Evolutionary conservation across 441 rosid genomes (phyloP), one percentile per base, ranked within the genome.

Genomic region (Gossypium aridum): DNA sequence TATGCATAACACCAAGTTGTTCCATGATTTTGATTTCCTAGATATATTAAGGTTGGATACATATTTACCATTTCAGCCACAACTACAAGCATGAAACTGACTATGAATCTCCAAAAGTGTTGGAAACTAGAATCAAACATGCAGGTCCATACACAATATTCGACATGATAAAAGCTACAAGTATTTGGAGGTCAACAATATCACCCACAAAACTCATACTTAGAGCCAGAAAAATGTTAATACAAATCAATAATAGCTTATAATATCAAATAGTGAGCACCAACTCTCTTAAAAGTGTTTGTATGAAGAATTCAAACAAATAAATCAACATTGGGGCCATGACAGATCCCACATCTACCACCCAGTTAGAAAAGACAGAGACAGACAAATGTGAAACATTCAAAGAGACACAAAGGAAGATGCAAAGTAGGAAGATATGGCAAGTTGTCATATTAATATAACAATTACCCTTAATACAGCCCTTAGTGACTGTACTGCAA

Each of bases 291-390:
- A 43, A 43, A 37, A 43, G 70, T 20, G 70, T 22, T 65, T 43
- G 31, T 53, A 17, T 13, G 19, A 65, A 43, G 55, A 65, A 65
- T 65, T 65, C 54, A 22, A 65, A 39, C 9, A 43, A 43, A 65
- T 12, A 65, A 64, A 17, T 92, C 97, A 94, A 34, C 68, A 34
- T 37, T 64, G 49, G 23, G 49, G 4, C 16, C 34, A 16, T 37
- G 53, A 19, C 3, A 19, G 53, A 19, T 64, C 69, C 53, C 12
- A 1, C 70, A 64, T 64, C 70, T 39, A 39, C 70, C 8, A 7
- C 25, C 28, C 16, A 37, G 45, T 64, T 39, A 10, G 51, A 34
- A 17, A 17, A 34, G n/a, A 16, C 14, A 64, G 68, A 31, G 14
- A 63, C 6, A 16, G 2, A 63, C n/a, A 59, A 13, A 64, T 64